These are phyloP conservation scores for Lentinula boryana DNA, from an alignment of 768 basidiomycete species.

Conservation along the genomic window DNA sequence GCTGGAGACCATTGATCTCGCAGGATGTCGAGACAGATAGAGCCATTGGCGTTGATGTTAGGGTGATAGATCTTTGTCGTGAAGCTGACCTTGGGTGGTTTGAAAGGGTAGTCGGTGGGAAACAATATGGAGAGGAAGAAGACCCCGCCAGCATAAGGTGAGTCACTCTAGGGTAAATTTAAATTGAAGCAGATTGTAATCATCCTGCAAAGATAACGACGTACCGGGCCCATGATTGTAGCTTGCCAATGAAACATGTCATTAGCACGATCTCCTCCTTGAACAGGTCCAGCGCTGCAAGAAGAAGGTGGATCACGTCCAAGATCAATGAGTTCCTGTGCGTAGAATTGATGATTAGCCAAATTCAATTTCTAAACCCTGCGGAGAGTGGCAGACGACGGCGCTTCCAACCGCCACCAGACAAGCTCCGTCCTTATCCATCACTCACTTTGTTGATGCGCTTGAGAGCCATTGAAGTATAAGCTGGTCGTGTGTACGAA, in stretches of 20 bases:
- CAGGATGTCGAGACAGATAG: constrained; percentile 97
- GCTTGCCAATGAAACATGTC: constrained; percentile 99
- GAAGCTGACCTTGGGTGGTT: constrained; percentile 99
- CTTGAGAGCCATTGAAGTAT: constrained; percentile 81
- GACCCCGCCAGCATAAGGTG: constrained; percentile 97
- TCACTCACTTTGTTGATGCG: constrained; percentile 94
- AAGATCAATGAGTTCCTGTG: constrained; percentile 97
- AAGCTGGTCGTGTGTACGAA: constrained; percentile 18
- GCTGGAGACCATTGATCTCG: constrained; percentile 99
- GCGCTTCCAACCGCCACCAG: not conserved
- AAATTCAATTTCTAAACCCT: not conserved
- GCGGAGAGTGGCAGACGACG: not conserved
- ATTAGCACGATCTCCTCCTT: constrained; percentile 70
- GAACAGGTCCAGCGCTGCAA: constrained; percentile 78
- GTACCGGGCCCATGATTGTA: constrained; percentile 98
- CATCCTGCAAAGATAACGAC: constrained; percentile 24
- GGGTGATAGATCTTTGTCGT: constrained; percentile 99
- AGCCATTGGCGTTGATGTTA: constrained; percentile 99
- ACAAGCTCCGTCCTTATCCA: not conserved
- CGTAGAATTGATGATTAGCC: constrained; percentile 13
- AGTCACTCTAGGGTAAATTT: constrained; percentile 66
- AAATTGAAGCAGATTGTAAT: not conserved
- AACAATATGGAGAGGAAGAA: constrained; percentile 96
- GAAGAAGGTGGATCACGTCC: constrained; percentile 99
- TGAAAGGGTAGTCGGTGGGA: constrained; percentile 99